Evolutionary conservation across 495 filamentous ascomycete species (phyloP).

Genomic region (Tuber melanosporum): DNA sequence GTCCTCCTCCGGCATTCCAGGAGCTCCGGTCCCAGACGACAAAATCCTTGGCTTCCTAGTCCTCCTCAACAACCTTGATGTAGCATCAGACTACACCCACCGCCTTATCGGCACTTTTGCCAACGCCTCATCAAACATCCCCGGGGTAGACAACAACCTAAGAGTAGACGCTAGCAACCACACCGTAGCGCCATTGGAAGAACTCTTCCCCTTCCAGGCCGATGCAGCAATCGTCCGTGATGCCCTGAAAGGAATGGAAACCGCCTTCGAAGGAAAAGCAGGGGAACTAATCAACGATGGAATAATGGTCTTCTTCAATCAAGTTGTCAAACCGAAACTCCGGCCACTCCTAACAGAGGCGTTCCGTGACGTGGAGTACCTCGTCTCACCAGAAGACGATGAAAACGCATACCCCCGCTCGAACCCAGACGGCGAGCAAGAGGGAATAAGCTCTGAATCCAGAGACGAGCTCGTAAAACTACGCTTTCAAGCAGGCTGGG

Average conservation of each 20-base stretch:
- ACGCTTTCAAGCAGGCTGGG: conserved; percentile 75
- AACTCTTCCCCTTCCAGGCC: conserved; percentile 70
- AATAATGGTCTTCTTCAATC: conserved; percentile 74
- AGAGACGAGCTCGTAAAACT: conserved; percentile 57
- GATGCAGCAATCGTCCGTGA: conserved; percentile 62
- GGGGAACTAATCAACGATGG: conserved; percentile 76
- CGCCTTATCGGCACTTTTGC: conserved; percentile 58
- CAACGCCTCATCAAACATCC: conserved; percentile 10
- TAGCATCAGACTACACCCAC: conserved; percentile 77
- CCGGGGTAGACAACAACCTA: conserved; percentile 20
- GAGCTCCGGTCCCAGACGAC: conserved; percentile 73
- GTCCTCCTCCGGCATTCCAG: conserved; percentile 65
- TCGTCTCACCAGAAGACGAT: conserved; percentile 34
- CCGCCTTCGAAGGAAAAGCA: conserved; percentile 66
- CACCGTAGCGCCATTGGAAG: conserved; percentile 47
- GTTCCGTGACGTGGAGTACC: conserved; percentile 88
- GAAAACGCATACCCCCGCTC: neutral
- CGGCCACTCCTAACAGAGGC: conserved; percentile 78
- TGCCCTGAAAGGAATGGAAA: conserved; percentile 61
- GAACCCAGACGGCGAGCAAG: conserved; percentile 46
- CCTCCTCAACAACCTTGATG: conserved; percentile 89
- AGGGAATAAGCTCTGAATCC: conserved; percentile 48
- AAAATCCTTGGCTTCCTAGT: conserved; percentile 79
- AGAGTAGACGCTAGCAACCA: conserved; percentile 30
- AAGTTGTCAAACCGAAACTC: conserved; percentile 77